A percentile compares a stretch with the other conserved stretches of the same genome.
Conservation (phyloP, 2,329 filamentous ascomycete species). For the Colletotrichum graminicola region DNA sequence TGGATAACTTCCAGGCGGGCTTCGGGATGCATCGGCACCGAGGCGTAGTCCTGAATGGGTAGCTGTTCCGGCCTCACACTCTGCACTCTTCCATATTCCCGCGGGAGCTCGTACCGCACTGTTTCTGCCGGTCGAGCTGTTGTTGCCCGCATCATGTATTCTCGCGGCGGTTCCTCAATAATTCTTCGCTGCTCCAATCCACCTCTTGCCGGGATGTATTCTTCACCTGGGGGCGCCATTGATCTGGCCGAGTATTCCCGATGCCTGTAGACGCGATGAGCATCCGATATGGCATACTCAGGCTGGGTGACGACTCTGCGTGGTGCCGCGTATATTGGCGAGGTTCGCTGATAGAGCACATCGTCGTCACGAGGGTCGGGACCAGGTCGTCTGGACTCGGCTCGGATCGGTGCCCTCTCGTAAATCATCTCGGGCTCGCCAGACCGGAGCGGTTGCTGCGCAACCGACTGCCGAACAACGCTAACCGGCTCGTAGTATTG, state of each 20-base stretch:
- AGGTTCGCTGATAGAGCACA: constrained; percentile 62
- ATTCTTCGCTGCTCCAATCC: constrained; percentile 56
- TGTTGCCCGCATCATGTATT: constrained; percentile 66
- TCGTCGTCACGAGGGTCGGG: constrained; percentile 64
- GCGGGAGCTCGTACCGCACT: constrained; percentile 56
- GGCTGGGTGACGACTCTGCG: constrained; percentile 73
- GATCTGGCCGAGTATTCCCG: constrained; percentile 70
- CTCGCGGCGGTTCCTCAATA: constrained; percentile 62
- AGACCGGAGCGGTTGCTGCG: constrained; percentile 56
- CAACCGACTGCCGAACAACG: constrained; percentile 65
- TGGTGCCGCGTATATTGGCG: constrained; percentile 63
- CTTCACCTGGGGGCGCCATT: constrained; percentile 55
- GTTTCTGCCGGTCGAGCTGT: constrained; percentile 69
- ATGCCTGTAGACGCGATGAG: constrained; percentile 66
- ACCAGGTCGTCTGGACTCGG: constrained; percentile 63
- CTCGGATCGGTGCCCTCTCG: constrained; percentile 70
- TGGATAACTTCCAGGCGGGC: constrained; percentile 51
- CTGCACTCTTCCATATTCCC: constrained; percentile 59
- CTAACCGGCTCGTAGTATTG: constrained; percentile 74
- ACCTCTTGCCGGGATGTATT: constrained; percentile 63
- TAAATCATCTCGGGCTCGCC: constrained; percentile 71
- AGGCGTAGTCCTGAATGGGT: constrained; percentile 62
- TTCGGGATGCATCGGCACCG: constrained; percentile 54
- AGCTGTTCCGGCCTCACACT: constrained; percentile 56
- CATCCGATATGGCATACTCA: constrained; percentile 65